These are phyloP conservation scores for Plenodomus lindquistii DNA, from an alignment of 2,329 filamentous ascomycete species.

Conservation along the genomic window DNA sequence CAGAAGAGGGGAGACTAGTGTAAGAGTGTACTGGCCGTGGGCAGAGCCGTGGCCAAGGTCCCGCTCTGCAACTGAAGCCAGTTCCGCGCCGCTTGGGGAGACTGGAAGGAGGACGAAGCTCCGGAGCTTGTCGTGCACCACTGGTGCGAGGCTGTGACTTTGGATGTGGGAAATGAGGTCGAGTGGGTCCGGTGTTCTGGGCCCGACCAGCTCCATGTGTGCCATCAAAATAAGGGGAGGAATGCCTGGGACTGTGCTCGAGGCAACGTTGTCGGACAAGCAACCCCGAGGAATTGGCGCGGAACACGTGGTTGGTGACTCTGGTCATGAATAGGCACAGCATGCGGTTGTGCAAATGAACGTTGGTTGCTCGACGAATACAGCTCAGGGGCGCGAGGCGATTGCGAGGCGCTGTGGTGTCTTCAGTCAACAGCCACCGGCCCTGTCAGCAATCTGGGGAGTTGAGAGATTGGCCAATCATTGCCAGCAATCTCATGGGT, in stretches of 20 bases:
- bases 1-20: conserved; percentile 18
- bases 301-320: conserved; percentile 1
- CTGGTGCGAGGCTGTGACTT: conserved; percentile 31
- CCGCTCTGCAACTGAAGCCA: not conserved
- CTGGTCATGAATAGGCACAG: not conserved
- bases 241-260: conserved; percentile 10
- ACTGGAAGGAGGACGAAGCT: conserved; percentile 20
- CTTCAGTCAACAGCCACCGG: conserved; percentile 10
- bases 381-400: conserved; percentile 29
- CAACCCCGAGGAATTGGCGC: conserved; percentile 2
- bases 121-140: conserved; percentile 28
- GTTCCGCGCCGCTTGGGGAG: conserved; percentile 5
- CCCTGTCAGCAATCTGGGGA: conserved; percentile 23
- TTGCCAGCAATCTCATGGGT: conserved; percentile 9
- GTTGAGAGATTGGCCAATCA: conserved; percentile 24
- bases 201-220: conserved; percentile 15
- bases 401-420: conserved; percentile 14
- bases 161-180: conserved; percentile 37
- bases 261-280: conserved; percentile 4
- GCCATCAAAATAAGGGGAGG: conserved; percentile 12
- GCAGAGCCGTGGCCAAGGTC: not conserved
- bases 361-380: too few relatives aligned
- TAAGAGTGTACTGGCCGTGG: conserved; percentile 14
- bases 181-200: conserved; percentile 20
- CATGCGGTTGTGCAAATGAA: not conserved